A percentile compares a stretch with the other conserved stretches of the same genome.
Conservation (phyloP, 208 protist genomes). For the Lotmaria passim region DNA sequence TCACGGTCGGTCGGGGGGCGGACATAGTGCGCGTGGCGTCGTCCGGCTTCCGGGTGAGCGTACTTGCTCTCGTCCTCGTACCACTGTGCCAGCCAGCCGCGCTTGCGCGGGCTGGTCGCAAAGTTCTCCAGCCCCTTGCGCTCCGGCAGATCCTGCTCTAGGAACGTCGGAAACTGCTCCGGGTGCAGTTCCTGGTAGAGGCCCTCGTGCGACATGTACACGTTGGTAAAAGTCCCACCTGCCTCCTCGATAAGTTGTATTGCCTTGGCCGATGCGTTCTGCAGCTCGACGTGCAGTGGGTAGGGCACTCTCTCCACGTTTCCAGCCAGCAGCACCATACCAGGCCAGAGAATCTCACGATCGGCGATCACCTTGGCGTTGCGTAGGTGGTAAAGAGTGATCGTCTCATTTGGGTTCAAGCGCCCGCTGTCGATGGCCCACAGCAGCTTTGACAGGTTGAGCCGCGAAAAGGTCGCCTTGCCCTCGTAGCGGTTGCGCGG, state of each 20-base stretch:
- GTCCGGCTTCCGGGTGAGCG: constrained; percentile 81
- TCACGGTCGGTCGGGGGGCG: constrained; percentile 80
- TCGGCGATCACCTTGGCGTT: constrained; percentile 74
- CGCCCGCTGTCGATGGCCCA: constrained; percentile 89
- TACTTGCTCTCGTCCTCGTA: constrained; percentile 90
- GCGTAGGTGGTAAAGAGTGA: constrained; percentile 87
- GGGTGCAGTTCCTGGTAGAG: constrained; percentile 90
- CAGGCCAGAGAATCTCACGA: constrained; percentile 85
- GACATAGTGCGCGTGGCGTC: constrained; percentile 81
- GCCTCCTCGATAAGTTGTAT: constrained; percentile 90
- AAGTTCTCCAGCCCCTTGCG: constrained; percentile 78
- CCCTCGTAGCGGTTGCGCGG: constrained; percentile 90
- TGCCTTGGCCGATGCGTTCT: constrained; percentile 80
- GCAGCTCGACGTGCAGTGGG: constrained; percentile 88
- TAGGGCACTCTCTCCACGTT: constrained; percentile 73
- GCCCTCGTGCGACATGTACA: constrained; percentile 92
- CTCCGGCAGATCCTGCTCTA: constrained; percentile 85
- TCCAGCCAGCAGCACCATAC: constrained; percentile 80
- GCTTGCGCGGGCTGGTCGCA: constrained; percentile 72
- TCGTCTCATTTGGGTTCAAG: constrained; percentile 89
- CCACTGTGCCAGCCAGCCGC: constrained; percentile 88
- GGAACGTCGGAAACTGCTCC: constrained; percentile 84
- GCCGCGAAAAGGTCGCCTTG: constrained; percentile 74
- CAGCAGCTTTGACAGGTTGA: constrained; percentile 76
- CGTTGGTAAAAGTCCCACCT: constrained; percentile 84